A percentile compares a stretch with the other conserved stretches of the same genome.
Evolutionary conservation across 1,284 basidiomycete species (phyloP).

Genomic region (Filobasidium uniguttulatum): DNA sequence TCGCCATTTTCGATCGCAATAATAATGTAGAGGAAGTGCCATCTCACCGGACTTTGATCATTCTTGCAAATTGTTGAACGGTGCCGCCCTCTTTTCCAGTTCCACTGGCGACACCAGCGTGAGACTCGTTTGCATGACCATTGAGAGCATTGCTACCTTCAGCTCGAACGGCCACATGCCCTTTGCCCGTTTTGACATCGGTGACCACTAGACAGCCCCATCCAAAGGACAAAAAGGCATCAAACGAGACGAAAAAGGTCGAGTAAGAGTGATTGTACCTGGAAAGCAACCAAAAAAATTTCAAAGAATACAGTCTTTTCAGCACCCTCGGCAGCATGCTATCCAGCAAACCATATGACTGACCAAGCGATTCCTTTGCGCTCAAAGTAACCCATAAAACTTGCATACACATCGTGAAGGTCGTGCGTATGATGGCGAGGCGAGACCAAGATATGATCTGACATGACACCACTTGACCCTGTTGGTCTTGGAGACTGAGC

Average conservation of each 20-base stretch:
- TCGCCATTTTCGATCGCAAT: neutral
- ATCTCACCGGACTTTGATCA: constrained; percentile 35
- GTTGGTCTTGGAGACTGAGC: no score
- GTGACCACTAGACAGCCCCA: constrained; percentile 72
- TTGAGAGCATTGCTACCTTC: constrained; percentile 37
- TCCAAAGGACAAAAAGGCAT: constrained; percentile 65
- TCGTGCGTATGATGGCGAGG: constrained; percentile 69
- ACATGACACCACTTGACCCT: no score
- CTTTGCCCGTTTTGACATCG: constrained; percentile 51
- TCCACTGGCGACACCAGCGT: neutral
- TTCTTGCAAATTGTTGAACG: constrained; percentile 27
- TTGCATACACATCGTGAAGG: constrained; percentile 70
- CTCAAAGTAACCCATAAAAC: constrained; percentile 71
- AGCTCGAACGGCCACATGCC: constrained; percentile 55
- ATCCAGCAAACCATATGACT: constrained; percentile 21
- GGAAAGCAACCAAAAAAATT: neutral
- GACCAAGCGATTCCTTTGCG: constrained; percentile 58
- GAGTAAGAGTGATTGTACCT: constrained; percentile 74
- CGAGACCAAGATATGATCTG: constrained; percentile 41
- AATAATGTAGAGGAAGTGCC: no score
- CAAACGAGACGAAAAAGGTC: constrained; percentile 62
- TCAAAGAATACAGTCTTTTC: neutral
- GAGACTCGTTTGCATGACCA: neutral
- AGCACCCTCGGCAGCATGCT: neutral
- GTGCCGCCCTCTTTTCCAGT: constrained; percentile 7